Percentiles rank a stretch among this genome's conserved stretches.
Conservation (phyloP, 345 rosid genomes). For the Gossypium anomalum region DNA sequence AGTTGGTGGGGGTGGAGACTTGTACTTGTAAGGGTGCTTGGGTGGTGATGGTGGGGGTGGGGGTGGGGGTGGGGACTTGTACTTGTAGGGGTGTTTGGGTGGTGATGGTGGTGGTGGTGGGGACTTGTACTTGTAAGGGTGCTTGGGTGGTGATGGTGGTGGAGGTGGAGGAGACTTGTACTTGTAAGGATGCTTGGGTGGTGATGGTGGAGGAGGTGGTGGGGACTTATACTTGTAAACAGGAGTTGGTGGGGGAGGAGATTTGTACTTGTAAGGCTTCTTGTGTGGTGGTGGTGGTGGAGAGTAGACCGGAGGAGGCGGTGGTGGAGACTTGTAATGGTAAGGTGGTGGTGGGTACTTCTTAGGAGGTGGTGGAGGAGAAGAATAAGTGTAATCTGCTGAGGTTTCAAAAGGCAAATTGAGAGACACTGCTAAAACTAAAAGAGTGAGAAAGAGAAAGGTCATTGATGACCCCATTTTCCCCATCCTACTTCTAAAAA, state of each 20-base stretch:
- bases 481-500: not conserved
- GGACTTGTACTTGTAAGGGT: not conserved
- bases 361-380: slow-evolving; percentile 30
- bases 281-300: slow-evolving; percentile 11
- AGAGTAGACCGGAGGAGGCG: slow-evolving; percentile 7
- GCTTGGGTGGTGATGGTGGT: not conserved
- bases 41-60: not conserved
- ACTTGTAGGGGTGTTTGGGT: not conserved
- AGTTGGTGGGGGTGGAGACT: not conserved
- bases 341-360: slow-evolving; percentile 13
- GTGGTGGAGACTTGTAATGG: not conserved
- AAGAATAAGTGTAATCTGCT: slow-evolving; percentile 32
- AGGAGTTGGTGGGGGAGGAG: slow-evolving; percentile 28
- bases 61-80: not conserved
- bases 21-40: not conserved
- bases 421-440: slow-evolving; percentile 45
- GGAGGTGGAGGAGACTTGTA: slow-evolving; percentile 26
- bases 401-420: slow-evolving; percentile 35
- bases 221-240: slow-evolving; percentile 12
- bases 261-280: slow-evolving; percentile 17
- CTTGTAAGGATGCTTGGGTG: not conserved
- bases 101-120: slow-evolving; percentile 15
- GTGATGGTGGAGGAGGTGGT: slow-evolving; percentile 3
- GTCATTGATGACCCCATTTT: slow-evolving; percentile 51
- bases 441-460: slow-evolving; percentile 43